Conservation (phyloP, 371 early-diverging fungal genomes). For the Mortierella sp. region DNA sequence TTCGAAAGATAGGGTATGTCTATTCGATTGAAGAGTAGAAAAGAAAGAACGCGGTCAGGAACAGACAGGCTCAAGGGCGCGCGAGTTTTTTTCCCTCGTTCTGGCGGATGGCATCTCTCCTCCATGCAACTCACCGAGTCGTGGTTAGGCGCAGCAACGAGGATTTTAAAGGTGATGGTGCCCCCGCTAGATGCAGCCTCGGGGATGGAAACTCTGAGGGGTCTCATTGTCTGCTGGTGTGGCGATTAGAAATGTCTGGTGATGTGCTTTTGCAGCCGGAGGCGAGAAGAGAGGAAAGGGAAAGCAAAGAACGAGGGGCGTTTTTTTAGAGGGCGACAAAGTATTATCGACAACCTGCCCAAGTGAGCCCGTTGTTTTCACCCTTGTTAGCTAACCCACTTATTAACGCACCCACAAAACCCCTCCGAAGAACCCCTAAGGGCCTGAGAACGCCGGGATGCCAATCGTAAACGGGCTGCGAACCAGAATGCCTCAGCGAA, state of each 20-base stretch:
- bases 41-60: not conserved
- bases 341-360: no score
- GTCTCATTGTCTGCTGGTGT: constrained; percentile 23
- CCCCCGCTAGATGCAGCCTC: constrained; percentile 75
- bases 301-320: not conserved
- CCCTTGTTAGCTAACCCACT: no score
- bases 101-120: not conserved
- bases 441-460: no score
- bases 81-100: not conserved
- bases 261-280: not conserved
- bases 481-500: no score
- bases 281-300: not conserved
- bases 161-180: constrained; percentile 73
- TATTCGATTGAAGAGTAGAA: not conserved
- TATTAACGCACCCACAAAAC: no score
- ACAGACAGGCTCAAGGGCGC: not conserved
- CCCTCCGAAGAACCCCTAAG: no score
- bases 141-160: constrained; percentile 52
- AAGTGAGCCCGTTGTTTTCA: no score
- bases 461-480: no score
- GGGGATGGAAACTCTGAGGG: constrained; percentile 61
- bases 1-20: constrained; percentile 63
- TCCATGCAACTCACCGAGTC: constrained; percentile 25
- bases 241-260: not conserved
- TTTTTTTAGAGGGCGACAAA: no score